Evolutionary conservation across 306 rosid genomes (phyloP), one percentile per base, ranked within the genome.

Genomic region (Urtica urens): DNA sequence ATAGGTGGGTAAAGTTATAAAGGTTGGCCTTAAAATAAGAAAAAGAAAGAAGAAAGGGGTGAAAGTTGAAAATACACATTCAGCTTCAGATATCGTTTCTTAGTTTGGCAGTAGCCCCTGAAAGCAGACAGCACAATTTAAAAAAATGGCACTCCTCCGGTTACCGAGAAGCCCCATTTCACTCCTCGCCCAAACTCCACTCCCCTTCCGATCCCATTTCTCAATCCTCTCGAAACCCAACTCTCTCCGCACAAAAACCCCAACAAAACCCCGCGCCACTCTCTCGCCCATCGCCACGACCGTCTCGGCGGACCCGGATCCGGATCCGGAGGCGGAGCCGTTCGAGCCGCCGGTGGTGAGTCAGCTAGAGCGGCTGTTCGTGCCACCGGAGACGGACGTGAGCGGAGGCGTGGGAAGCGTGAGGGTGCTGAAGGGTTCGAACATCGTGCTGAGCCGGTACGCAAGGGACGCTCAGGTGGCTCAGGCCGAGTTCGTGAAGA

Each of bases 401-500:
- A 52, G 78, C 23, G 24, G n/a, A 12, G 46, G 46, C 6, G n/a
- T n/a, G n/a, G 20, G 16, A 40, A 60, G 22, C 73, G 22, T 86
- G 12, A 71, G 99, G 59, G 58, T 92, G 33, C 51, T 92, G 66
- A 85, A 79, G 66, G 94, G 99, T 11, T 92, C 99, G 2, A 92
- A 92, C 62, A 92, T 92, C 17, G 44, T 92, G 40, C 69, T 92
- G 46, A 78, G 96, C 37, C 74, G 69, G 51, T 92, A 92, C 56
- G 96, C 99, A 23, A 64, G 55, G 39, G 93, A 70, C 40, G 85
- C 99, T 34, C 87, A 67, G 42, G 64, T 92, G 15, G 1, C 41
- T 12, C 77, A 79, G 53, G 86, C 99, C 3, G 94, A 92, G 19
- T 92, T 82, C 48, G 83, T 92, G 5, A 85, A 92, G 74, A 92